Evolutionary conservation across 352 stramenopile species (phyloP).

Genomic region (Pythium pyrilobum): DNA sequence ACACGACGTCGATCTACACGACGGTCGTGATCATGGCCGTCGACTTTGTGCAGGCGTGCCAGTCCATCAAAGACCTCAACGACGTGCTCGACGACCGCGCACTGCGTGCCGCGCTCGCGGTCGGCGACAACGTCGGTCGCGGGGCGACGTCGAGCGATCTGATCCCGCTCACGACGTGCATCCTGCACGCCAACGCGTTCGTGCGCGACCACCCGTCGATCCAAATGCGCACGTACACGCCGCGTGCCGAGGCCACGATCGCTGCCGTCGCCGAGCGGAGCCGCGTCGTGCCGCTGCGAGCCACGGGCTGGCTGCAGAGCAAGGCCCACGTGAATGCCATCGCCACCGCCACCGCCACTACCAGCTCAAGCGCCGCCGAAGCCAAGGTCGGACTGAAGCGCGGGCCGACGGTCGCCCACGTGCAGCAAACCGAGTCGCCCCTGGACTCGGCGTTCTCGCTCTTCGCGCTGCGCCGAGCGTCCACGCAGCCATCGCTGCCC

Average conservation of each 20-base stretch:
- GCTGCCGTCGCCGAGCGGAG: no score
- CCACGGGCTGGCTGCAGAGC: no score
- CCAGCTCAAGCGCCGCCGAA: background rate
- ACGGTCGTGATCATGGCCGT: conserved; percentile 17
- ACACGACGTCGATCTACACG: conserved; percentile 11
- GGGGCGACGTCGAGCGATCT: background rate
- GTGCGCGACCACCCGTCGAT: conserved; percentile 2
- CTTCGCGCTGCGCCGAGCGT: background rate
- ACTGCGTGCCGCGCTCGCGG: background rate
- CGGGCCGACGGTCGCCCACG: background rate
- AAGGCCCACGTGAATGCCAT: no score
- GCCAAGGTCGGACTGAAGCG: background rate
- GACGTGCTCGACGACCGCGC: conserved; percentile 5
- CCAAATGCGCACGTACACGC: background rate
- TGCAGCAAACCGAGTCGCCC: background rate
- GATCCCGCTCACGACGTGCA: background rate
- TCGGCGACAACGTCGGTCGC: no score
- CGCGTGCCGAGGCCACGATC: background rate
- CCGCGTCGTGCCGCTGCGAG: no score
- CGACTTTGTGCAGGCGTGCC: conserved; percentile 14
- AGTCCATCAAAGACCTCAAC: conserved; percentile 16
- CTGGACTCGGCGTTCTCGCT: background rate
- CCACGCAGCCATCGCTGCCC: background rate
- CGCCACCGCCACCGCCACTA: no score
- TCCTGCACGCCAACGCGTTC: background rate